Evolutionary conservation across 73 alveolate genomes (phyloP).

Genomic region (Uronychia setigera): DNA sequence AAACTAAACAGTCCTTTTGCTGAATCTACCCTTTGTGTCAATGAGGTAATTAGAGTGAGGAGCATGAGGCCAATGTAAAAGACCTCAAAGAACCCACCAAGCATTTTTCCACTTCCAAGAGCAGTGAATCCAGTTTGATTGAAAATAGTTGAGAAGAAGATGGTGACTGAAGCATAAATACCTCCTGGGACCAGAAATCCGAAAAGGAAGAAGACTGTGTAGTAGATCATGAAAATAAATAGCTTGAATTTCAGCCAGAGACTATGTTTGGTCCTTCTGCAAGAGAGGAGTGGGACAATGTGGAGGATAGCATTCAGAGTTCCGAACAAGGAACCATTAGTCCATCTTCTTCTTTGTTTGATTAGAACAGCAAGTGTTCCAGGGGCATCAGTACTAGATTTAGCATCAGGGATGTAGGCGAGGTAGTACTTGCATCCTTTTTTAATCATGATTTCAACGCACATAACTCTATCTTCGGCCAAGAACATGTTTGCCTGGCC

Average conservation of each 20-base stretch:
- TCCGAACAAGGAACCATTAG: constrained; percentile 72
- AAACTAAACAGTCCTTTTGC: constrained; percentile 9
- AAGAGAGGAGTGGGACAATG: constrained; percentile 22
- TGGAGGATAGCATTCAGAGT: constrained; percentile 50
- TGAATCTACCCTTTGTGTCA: constrained; percentile 23
- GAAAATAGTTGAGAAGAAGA: constrained; percentile 13
- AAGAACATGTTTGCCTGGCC: constrained; percentile 60
- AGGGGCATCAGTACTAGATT: constrained; percentile 70
- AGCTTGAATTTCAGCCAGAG: constrained; percentile 4
- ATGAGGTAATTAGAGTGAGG: constrained; percentile 16
- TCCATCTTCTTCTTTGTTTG: constrained; percentile 74
- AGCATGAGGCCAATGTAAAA: constrained; percentile 30
- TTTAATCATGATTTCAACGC: constrained; percentile 54
- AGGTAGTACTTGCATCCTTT: constrained; percentile 15
- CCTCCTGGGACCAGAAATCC: constrained; percentile 35
- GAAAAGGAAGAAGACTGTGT: constrained; percentile 13
- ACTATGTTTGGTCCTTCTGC: constrained; percentile 36
- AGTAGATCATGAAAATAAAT: constrained; percentile 42
- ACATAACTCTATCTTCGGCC: constrained; percentile 81
- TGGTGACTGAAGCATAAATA: constrained; percentile 48
- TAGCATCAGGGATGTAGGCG: constrained; percentile 62
- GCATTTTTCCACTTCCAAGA: neutral
- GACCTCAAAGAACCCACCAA: constrained; percentile 17
- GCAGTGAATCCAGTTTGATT: neutral
- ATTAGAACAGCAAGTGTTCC: constrained; percentile 40